phyloP scores from a whole-genome alignment of 108 stramenopile genomes.

The Nitzschia sp. region DNA sequence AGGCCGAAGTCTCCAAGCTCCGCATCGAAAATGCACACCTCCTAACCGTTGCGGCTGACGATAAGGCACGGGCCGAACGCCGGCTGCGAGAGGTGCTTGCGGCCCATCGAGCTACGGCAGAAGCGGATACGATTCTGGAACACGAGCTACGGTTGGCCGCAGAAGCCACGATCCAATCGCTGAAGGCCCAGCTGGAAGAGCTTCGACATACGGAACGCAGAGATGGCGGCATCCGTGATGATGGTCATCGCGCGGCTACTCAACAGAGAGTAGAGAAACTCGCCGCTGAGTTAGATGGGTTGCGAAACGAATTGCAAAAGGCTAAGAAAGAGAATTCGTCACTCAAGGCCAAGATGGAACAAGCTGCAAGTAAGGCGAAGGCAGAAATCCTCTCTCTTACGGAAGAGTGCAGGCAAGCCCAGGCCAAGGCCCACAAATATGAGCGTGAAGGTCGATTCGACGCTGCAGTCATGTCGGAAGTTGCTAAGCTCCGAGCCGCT shows the following conservation, averaged over 20 bases:
- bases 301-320: slow-evolving; percentile 23
- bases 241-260: not conserved
- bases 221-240: not conserved
- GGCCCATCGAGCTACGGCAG: slow-evolving; percentile 60
- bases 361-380: slow-evolving; percentile 20
- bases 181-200: slow-evolving; percentile 55
- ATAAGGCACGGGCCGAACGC: slow-evolving; percentile 59
- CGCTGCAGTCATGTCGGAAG: slow-evolving; percentile 58
- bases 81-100: slow-evolving; percentile 69
- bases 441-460: slow-evolving; percentile 67
- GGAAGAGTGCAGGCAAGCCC: slow-evolving; percentile 41
- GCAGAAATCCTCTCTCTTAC: slow-evolving; percentile 29
- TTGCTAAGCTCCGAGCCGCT: slow-evolving; percentile 44
- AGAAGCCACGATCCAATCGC: slow-evolving; percentile 45
- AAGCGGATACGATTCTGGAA: slow-evolving; percentile 77
- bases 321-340: slow-evolving; percentile 33
- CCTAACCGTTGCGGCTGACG: slow-evolving; percentile 59
- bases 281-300: slow-evolving; percentile 22
- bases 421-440: slow-evolving; percentile 31
- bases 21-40: slow-evolving; percentile 80
- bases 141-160: slow-evolving; percentile 61
- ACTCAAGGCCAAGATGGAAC: slow-evolving; percentile 40
- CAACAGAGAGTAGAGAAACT: not conserved
- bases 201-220: slow-evolving; percentile 11
- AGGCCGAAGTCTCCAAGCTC: slow-evolving; percentile 57